These are phyloP conservation scores for Pseudomonodictys pantanalensis DNA, from an alignment of 495 filamentous ascomycete genomes.

Conservation along the genomic window DNA sequence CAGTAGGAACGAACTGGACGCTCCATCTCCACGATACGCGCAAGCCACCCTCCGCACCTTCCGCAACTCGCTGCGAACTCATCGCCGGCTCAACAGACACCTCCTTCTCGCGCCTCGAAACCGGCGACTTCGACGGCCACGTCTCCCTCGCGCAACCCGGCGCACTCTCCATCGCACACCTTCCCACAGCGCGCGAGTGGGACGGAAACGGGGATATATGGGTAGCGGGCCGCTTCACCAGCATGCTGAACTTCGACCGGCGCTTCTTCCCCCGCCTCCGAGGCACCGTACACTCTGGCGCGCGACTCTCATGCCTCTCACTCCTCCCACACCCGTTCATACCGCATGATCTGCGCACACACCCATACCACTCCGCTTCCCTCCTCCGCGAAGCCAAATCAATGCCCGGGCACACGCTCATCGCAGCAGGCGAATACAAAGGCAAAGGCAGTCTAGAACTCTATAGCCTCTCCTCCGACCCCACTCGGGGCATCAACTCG, in stretches of 20 bases:
- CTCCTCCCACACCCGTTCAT: conserved; percentile 69
- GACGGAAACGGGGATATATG: conserved; percentile 63
- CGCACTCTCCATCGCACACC: conserved; percentile 77
- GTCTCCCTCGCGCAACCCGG: conserved; percentile 77
- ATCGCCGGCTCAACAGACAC: conserved; percentile 28
- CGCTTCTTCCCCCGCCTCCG: conserved; percentile 77
- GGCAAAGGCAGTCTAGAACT: conserved; percentile 86
- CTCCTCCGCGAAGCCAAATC: conserved; percentile 52
- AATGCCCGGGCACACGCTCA: conserved; percentile 57
- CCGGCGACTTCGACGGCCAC: conserved; percentile 41
- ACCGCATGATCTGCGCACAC: conserved; percentile 51
- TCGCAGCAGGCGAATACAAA: conserved; percentile 92
- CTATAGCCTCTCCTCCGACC: conserved; percentile 58
- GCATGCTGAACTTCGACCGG: conserved; percentile 84
- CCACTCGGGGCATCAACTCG: conserved; percentile 28
- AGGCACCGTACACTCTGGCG: conserved; percentile 78
- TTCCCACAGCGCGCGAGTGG: conserved; percentile 51
- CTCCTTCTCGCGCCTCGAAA: conserved; percentile 35
- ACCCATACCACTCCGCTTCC: conserved; percentile 52
- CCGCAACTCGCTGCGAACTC: conserved; percentile 41
- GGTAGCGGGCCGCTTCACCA: conserved; percentile 86
- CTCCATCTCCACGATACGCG: conserved; percentile 83
- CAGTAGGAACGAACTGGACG: conserved; percentile 78
- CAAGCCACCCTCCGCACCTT: conserved; percentile 40
- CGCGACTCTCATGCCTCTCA: conserved; percentile 72